Percentiles rank a stretch among this genome's conserved stretches.
These are phyloP conservation scores for Ceratocystis eucalypticola DNA, from an alignment of 2,329 filamentous ascomycete genomes.

Conservation along the genomic window DNA sequence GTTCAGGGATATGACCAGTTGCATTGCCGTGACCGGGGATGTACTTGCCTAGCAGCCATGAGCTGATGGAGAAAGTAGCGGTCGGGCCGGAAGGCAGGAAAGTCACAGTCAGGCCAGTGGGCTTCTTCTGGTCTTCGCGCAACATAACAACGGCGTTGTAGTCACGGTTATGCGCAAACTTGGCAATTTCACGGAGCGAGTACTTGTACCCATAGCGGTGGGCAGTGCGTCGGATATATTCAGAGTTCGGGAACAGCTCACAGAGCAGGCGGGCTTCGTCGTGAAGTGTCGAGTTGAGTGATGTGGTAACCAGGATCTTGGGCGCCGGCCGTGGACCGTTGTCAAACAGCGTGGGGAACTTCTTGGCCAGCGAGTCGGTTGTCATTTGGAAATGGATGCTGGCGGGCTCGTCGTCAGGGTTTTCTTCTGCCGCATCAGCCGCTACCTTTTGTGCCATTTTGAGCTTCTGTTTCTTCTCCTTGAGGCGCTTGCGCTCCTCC, in stretches of 20 bases:
- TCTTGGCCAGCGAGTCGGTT: constrained; percentile 37
- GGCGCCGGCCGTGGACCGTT: constrained; percentile 49
- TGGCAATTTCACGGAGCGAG: constrained; percentile 76
- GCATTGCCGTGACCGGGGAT: constrained; percentile 79
- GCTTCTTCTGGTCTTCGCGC: constrained; percentile 78
- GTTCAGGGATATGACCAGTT: constrained; percentile 79
- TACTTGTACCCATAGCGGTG: constrained; percentile 84
- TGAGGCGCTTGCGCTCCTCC: constrained; percentile 33
- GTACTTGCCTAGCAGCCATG: constrained; percentile 79
- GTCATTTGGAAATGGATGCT: constrained; percentile 19
- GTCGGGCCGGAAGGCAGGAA: constrained; percentile 77
- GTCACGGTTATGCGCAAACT: constrained; percentile 66
- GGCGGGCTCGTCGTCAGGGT: constrained; percentile 36
- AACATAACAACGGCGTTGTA: constrained; percentile 77
- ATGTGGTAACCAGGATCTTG: constrained; percentile 86
- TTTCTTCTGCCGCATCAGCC: constrained; percentile 46
- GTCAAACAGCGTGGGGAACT: constrained; percentile 50
- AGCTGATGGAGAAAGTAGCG: constrained; percentile 81
- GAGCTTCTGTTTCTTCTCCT: constrained; percentile 25
- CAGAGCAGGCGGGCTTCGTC: constrained; percentile 65
- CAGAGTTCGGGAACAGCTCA: constrained; percentile 69
- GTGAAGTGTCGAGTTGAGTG: constrained; percentile 78
- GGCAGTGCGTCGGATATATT: constrained; percentile 74
- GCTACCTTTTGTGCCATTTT: constrained; percentile 12
- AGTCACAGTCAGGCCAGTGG: constrained; percentile 68